phyloP scores from a whole-genome alignment of 768 basidiomycete species.

The Boletus patriciae region DNA sequence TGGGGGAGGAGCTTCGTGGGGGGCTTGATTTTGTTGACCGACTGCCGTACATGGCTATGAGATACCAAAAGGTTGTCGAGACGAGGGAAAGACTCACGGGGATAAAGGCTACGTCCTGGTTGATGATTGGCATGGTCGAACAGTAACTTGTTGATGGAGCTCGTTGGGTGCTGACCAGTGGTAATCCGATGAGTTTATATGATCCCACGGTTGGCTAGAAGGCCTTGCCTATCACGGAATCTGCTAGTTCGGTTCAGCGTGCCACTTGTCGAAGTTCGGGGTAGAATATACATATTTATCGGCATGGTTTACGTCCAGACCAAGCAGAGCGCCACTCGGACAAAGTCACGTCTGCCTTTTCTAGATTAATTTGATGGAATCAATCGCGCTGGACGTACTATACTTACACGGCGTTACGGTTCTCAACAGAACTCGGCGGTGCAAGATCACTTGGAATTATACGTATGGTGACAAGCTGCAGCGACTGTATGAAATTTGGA shows the following conservation, averaged over 20 bases:
- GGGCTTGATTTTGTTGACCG: conserved; percentile 8
- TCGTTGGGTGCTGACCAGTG: background rate
- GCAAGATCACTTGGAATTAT: no score
- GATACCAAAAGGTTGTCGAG: background rate
- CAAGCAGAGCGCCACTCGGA: no score
- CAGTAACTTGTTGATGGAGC: background rate
- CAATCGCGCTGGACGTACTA: no score
- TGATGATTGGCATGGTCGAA: conserved; percentile 6
- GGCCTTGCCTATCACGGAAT: background rate
- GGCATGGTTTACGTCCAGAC: background rate
- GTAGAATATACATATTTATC: background rate
- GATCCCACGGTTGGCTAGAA: background rate
- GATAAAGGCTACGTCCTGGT: conserved; percentile 8
- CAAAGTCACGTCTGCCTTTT: no score
- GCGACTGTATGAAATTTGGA: no score
- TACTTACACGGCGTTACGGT: no score
- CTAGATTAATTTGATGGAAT: no score
- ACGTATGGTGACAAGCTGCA: no score
- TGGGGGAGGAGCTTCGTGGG: conserved; percentile 1
- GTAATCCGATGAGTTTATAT: background rate
- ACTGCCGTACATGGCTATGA: background rate
- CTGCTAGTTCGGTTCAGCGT: background rate
- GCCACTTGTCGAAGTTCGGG: background rate
- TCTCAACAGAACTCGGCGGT: no score
- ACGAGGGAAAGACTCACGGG: background rate